Base-by-base conservation (phyloP, 305 asterid genomes). In the Stenogyne calaminthoides region DNA sequence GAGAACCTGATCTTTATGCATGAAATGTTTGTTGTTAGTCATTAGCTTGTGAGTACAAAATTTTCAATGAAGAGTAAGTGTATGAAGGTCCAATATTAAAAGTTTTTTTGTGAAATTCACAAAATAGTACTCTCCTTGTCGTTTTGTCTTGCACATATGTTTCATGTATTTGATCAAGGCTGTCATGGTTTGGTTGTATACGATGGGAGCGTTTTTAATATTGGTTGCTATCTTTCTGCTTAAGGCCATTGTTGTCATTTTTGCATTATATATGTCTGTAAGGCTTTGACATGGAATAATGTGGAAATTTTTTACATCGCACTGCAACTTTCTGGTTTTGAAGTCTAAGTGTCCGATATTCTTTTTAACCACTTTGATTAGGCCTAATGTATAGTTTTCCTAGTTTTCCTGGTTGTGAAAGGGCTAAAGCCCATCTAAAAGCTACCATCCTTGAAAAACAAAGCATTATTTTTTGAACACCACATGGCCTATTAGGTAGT, bases 41-140 rank as follows among this genome's bases (percentile, higher is more conserved):
- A 32, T 64, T 63, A 18, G 46, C 46, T 70, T 16, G 67, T 7
- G 22, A 37, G 14, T 56, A 2, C 32, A 15, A 3, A 40, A 18
- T n/a, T 64, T 39, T 72, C 27, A 37, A 59, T 9, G 14, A 75
- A 69, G 72, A 61, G 18, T 70, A 51, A 57, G 59, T 51, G 69
- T 20, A 15, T 20, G 70, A 54, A 67, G 32, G 37, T 65, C 69
- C 40, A 68, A 37, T 47, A 9, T 16, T 57, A 47, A 70, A 67
- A 55, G 19, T 40, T 66, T 66, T 36, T 65, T 20, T 57, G 40
- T 25, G 69, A 55, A 60, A 27, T 12, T 16, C 54, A 32, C 71
- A 32, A 69, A 34, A 22, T 25, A 25, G 29, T 56, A 59, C 52
- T 27, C 20, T 15, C 6, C 25, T 16, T 20, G 14, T 54, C n/a